phyloP scores from a whole-genome alignment of 306 rosid genomes.

The Prosopis cineraria region DNA sequence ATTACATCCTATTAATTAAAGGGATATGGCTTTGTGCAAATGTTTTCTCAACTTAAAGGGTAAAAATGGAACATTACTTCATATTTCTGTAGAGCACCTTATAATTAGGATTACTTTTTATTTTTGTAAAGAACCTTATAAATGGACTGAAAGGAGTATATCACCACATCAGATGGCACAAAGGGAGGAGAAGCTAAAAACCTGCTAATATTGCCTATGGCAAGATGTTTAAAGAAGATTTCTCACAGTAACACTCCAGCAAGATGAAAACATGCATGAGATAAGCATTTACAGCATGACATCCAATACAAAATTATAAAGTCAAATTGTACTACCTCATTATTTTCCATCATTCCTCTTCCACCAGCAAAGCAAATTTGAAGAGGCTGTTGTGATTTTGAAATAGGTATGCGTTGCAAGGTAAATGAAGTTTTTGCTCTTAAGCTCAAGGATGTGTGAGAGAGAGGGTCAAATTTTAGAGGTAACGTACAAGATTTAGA shows the following conservation, averaged over 20 bases:
- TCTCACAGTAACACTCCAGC: neutral
- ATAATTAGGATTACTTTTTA: no score
- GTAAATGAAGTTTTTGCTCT: constrained; percentile 26
- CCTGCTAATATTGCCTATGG: neutral
- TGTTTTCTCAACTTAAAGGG: no score
- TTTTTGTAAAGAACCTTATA: no score
- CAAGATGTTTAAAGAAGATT: neutral
- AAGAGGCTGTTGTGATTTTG: constrained; percentile 33
- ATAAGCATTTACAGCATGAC: neutral
- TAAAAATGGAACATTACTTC: no score
- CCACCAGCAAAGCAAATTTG: constrained; percentile 54
- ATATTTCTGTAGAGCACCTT: no score
- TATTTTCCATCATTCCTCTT: constrained; percentile 49
- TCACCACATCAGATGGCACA: neutral
- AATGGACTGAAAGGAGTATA: no score
- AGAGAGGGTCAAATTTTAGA: constrained; percentile 11
- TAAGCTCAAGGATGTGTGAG: neutral
- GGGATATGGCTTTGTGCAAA: no score
- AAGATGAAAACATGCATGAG: neutral
- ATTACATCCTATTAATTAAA: no score
- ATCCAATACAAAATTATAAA: neutral
- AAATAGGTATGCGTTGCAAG: constrained; percentile 29
- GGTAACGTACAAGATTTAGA: constrained; percentile 29
- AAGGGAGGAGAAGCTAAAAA: neutral
- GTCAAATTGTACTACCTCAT: constrained; percentile 51